Percentiles rank a stretch among this genome's conserved stretches.
Evolutionary conservation across 768 basidiomycete genomes (phyloP).

Genomic region (Mycena alexandri): DNA sequence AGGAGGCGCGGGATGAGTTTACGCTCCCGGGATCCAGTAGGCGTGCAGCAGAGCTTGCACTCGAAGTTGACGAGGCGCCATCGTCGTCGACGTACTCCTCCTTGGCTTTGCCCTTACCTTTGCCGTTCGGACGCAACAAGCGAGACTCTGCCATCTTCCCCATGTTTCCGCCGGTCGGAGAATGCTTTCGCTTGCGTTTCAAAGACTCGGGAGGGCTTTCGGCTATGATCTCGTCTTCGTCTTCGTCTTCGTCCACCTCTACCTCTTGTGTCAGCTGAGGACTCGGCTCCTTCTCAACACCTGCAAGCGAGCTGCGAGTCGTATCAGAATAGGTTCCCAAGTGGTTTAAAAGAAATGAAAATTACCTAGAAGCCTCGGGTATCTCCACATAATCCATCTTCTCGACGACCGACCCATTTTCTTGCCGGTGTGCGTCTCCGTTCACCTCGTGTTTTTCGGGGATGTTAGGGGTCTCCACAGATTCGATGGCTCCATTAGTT

Average conservation of each 20-base stretch:
- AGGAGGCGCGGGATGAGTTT: conserved; percentile 61
- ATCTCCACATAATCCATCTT: background rate
- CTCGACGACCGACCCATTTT: background rate
- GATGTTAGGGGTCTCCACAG: background rate
- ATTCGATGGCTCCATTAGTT: background rate
- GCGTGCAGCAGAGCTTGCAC: conserved; percentile 53
- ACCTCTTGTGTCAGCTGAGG: background rate
- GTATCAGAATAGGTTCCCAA: background rate
- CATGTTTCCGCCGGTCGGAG: conserved; percentile 33
- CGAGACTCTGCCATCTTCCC: conserved; percentile 30
- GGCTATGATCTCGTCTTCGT: background rate
- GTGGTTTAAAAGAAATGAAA: background rate
- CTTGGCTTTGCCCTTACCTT: conserved; percentile 53
- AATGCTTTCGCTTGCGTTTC: conserved; percentile 34
- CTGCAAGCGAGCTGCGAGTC: conserved; percentile 7
- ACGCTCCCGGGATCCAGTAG: conserved; percentile 47
- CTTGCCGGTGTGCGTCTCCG: background rate
- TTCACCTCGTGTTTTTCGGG: background rate
- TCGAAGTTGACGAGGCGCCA: conserved; percentile 50
- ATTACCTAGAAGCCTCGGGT: background rate
- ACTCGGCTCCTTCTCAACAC: background rate
- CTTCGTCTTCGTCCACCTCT: background rate
- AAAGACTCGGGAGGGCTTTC: conserved; percentile 13
- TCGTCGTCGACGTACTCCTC: conserved; percentile 41
- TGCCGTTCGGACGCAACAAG: conserved; percentile 32